These are phyloP conservation scores for Monosporozyma solicola DNA, from an alignment of 805 yeast species.

Conservation along the genomic window DNA sequence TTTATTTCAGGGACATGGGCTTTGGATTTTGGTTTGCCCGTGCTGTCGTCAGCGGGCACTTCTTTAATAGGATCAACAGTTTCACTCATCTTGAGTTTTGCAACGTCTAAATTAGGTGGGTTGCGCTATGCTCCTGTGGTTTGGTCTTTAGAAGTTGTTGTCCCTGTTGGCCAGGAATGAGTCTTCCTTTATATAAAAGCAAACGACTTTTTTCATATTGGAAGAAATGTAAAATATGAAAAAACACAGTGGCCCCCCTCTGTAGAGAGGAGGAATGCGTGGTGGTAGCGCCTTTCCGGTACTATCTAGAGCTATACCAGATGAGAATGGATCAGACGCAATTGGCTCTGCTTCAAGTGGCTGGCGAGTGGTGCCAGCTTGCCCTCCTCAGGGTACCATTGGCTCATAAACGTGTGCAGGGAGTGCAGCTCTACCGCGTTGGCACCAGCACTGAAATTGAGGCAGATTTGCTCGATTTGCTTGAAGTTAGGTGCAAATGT, in stretches of 20 bases:
- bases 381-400: background rate
- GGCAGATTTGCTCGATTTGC: slow-evolving; percentile 3
- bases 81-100: background rate
- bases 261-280: background rate
- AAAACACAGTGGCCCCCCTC: background rate
- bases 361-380: background rate
- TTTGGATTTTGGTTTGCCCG: slow-evolving; percentile 4
- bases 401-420: background rate
- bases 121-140: background rate
- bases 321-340: background rate
- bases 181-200: background rate
- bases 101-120: background rate
- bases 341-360: background rate
- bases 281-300: background rate
- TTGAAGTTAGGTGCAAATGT: slow-evolving; percentile 11
- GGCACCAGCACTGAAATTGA: background rate
- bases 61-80: background rate
- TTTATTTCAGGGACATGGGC: slow-evolving; percentile 22
- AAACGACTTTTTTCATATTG: no score
- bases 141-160: background rate
- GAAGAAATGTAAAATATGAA: background rate
- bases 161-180: background rate
- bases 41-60: background rate
- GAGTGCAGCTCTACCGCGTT: background rate
- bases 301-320: background rate